phyloP scores from a whole-genome alignment of 106 monocot species.

The Amphibolis antarctica region DNA sequence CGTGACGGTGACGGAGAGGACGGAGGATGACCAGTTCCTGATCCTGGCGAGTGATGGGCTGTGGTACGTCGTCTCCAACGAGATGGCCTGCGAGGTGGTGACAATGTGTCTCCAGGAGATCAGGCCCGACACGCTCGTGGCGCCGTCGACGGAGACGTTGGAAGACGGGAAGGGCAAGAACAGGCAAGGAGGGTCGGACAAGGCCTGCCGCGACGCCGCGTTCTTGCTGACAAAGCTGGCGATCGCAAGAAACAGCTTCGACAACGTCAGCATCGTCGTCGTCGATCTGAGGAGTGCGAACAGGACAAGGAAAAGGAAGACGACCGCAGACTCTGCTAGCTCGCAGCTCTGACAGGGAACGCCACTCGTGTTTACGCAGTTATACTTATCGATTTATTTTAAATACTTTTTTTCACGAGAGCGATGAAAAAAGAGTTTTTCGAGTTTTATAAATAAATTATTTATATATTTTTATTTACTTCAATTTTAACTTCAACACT shows the following conservation, averaged over 20 bases:
- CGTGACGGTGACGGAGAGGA: conserved; percentile 19
- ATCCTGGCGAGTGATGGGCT: conserved; percentile 20
- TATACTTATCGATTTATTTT: no score
- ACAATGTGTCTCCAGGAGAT: conserved; percentile 12
- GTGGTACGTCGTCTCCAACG: conserved; percentile 19
- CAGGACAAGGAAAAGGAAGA: no score
- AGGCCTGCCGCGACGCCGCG: conserved; percentile 61
- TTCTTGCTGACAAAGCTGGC: conserved; percentile 76
- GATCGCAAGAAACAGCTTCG: conserved; percentile 44
- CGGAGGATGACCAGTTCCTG: conserved; percentile 22
- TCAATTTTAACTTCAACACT: no score
- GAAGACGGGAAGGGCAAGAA: conserved; percentile 33
- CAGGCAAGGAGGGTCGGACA: conserved; percentile 21
- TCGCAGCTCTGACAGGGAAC: no score
- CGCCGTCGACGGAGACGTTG: conserved; percentile 5
- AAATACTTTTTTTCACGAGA: no score
- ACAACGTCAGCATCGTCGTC: conserved; percentile 73
- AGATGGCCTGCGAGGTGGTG: conserved; percentile 17
- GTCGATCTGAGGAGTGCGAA: conserved; percentile 35
- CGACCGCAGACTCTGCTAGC: no score
- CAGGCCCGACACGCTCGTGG: neutral
- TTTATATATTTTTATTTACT: no score
- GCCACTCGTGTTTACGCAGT: no score
- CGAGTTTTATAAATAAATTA: no score
- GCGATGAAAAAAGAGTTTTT: no score